phyloP scores from a whole-genome alignment of 1,139 yeast species.

The Kluyveromyces marxianus region DNA sequence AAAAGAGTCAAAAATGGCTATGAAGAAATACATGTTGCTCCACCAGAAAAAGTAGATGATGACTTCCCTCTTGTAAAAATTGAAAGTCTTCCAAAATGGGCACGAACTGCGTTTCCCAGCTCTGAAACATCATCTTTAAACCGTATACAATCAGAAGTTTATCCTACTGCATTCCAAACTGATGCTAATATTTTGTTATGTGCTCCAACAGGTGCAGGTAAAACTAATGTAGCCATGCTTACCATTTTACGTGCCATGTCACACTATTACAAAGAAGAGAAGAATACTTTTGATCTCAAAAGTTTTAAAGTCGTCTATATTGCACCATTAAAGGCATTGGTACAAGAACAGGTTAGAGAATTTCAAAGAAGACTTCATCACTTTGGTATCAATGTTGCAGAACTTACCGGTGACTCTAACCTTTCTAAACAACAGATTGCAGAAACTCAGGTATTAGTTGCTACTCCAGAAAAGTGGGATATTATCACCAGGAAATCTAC shows the following conservation, averaged over 20 bases:
- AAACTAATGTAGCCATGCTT: conserved; percentile 89
- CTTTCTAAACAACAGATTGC: conserved; percentile 69
- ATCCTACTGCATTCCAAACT: conserved; percentile 61
- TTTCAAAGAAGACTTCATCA: conserved; percentile 62
- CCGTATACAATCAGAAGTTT: conserved; percentile 76
- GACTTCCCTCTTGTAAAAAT: conserved; percentile 53
- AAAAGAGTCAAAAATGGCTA: conserved; percentile 66
- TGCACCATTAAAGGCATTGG: conserved; percentile 92
- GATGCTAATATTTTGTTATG: conserved; percentile 75
- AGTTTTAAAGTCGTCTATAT: conserved; percentile 78
- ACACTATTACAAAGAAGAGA: conserved; percentile 41
- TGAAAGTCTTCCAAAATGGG: conserved; percentile 71
- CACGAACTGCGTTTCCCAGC: conserved; percentile 65
- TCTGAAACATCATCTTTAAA: conserved; percentile 63
- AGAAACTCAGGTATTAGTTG: conserved; percentile 76
- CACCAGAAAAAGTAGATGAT: conserved; percentile 45
- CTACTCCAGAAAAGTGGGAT: conserved; percentile 98
- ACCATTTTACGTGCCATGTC: conserved; percentile 58
- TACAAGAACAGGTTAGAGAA: conserved; percentile 89
- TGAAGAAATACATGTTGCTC: conserved; percentile 85
- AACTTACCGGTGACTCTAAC: conserved; percentile 85
- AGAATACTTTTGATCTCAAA: conserved; percentile 45
- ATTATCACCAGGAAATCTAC: conserved; percentile 77
- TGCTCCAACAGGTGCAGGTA: conserved; percentile 99
- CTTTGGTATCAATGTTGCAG: conserved; percentile 70